Evolutionary conservation across 352 stramenopile genomes (phyloP), one percentile per base, ranked within the genome.

Genomic region (Pythium folliculosum): DNA sequence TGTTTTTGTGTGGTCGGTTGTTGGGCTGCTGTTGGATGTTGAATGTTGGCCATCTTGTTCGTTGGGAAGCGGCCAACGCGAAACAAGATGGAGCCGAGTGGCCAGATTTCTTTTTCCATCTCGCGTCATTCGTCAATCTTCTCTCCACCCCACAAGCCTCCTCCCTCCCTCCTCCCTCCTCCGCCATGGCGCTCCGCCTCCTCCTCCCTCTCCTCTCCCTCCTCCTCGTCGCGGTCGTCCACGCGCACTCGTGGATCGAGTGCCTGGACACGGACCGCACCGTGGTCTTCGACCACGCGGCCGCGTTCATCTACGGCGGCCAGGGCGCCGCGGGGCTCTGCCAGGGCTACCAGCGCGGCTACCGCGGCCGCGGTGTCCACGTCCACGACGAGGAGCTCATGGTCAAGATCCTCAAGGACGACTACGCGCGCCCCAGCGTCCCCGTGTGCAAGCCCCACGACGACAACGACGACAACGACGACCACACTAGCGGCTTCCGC

Each of bases 241-340:
- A 17, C 1, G 76, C 76, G 5, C 81, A 88, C 61, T 78, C 68
- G 45, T 90, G 81, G 82, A 80, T 90, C 70, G 83, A 91, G 58
- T 91, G 83, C 57, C 70, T 91, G 40, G 83, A 87, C 53, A 82
- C 70, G 0, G 66, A 84, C 52, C 79, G 71, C 67, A 66, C 61
- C 1, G 63, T 87, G 14, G 81, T 90, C 19, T 90, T 84, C 61
- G 68, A 86, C 48, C 66, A 65, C 27, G 78, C 75, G 43, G 65
- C 65, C 14, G 55, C 81, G 47, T 90, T 78, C 58, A 86, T 87
- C 32, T 86, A 72, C 60, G 73, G 75, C 12, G 80, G 81, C 8
- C 53, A 53, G 23, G 60, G 49, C 1, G 66, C 67, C 9, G 74
- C 76, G 23, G 79, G 80, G 7, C 75, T 80, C 32, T 88, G 81